Conservation (phyloP, 2,329 filamentous ascomycete species). For the Bipolaris oryzae region DNA sequence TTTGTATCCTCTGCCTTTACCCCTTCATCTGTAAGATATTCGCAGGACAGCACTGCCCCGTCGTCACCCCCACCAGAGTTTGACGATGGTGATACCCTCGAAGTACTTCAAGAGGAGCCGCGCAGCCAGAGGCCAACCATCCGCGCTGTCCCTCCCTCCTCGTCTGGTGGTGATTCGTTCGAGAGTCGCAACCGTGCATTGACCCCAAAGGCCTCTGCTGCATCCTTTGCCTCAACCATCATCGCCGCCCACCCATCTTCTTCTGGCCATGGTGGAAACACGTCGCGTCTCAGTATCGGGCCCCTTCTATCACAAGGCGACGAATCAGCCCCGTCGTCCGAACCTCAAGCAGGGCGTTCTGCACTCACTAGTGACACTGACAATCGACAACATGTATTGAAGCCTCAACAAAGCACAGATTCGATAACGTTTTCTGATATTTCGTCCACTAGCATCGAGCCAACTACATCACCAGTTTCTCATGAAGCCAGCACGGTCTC, state of each 20-base stretch:
- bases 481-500: constrained; percentile 45
- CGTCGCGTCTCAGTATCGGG: constrained; percentile 36
- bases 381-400: constrained; percentile 36
- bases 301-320: constrained; percentile 31
- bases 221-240: constrained; percentile 43
- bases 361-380: constrained; percentile 41
- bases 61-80: constrained; percentile 43
- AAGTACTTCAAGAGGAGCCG: constrained; percentile 44
- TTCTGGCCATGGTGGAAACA: constrained; percentile 36
- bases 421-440: constrained; percentile 47
- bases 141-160: constrained; percentile 48
- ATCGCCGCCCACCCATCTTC: constrained; percentile 33
- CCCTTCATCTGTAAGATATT: constrained; percentile 47
- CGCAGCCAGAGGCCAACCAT: constrained; percentile 40
- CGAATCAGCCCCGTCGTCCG: constrained; percentile 35
- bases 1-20: constrained; percentile 45
- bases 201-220: constrained; percentile 45
- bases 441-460: constrained; percentile 43
- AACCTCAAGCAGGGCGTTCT: constrained; percentile 40
- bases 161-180: constrained; percentile 38
- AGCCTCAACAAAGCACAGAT: constrained; percentile 37
- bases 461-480: constrained; percentile 39
- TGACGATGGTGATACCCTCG: constrained; percentile 38
- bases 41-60: constrained; percentile 48
- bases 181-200: constrained; percentile 43